Evolutionary conservation across 768 basidiomycete species (phyloP).

Genomic region (Termitomyces titanicus): DNA sequence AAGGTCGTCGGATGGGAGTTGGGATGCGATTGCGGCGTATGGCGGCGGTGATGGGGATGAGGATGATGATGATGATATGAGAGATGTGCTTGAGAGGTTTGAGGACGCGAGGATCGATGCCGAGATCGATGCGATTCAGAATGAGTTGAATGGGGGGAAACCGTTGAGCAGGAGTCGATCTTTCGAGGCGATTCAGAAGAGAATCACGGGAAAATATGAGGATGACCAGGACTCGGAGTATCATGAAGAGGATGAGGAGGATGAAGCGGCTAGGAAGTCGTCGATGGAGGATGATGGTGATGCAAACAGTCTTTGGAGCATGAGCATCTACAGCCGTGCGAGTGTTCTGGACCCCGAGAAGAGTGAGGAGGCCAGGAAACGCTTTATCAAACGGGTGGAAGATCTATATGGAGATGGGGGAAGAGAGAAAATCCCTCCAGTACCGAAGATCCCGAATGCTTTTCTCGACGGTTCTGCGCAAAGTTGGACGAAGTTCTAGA

Average conservation of each 20-base stretch:
- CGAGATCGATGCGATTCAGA: slow-evolving; percentile 6
- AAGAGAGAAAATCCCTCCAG: slow-evolving; percentile 38
- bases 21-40: slow-evolving; percentile 20
- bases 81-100: slow-evolving; percentile 36
- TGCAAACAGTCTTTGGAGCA: slow-evolving; percentile 40
- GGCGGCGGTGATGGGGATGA: slow-evolving; percentile 26
- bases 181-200: slow-evolving; percentile 16
- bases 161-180: slow-evolving; percentile 29
- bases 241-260: slow-evolving; percentile 10
- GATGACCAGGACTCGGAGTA: slow-evolving; percentile 12
- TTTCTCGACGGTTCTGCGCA: slow-evolving; percentile 20
- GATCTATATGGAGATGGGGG: slow-evolving; percentile 44
- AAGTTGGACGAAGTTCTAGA: slow-evolving; percentile 29
- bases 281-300: slow-evolving; percentile 24
- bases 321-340: slow-evolving; percentile 44
- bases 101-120: slow-evolving; percentile 18
- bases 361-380: slow-evolving; percentile 45
- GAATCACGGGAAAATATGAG: slow-evolving; percentile 8
- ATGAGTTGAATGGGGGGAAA: slow-evolving; percentile 7
- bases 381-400: slow-evolving; percentile 50
- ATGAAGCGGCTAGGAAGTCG: slow-evolving; percentile 15
- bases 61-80: slow-evolving; percentile 25
- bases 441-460: slow-evolving; percentile 38
- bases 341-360: slow-evolving; percentile 52
- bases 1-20: slow-evolving; percentile 19